Conservation (phyloP, 2,329 filamentous ascomycete species). For the Fusarium multiceps region DNA sequence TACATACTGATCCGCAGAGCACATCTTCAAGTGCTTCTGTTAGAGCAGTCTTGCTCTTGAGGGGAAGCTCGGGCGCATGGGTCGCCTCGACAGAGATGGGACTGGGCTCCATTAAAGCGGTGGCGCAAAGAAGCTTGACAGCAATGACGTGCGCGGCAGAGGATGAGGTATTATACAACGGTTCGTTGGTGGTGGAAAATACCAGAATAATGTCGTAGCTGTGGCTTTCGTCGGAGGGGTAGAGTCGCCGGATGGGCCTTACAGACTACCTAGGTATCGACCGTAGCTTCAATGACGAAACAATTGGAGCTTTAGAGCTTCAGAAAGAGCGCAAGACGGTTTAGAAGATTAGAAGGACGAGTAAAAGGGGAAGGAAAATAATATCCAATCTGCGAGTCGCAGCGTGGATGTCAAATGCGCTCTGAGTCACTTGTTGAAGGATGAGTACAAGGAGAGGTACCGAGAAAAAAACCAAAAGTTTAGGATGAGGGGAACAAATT, state of each 20-base stretch:
- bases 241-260: conserved; percentile 4
- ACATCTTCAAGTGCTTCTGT: conserved; percentile 86
- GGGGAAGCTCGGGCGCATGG: conserved; percentile 43
- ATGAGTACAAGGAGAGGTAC: neutral
- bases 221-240: conserved; percentile 8
- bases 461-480: neutral
- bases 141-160: neutral
- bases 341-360: neutral
- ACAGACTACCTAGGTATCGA: neutral
- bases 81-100: conserved; percentile 46
- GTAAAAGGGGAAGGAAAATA: neutral
- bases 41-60: conserved; percentile 55
- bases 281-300: neutral
- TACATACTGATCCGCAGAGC: conserved; percentile 82
- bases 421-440: conserved; percentile 8
- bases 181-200: neutral
- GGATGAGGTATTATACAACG: neutral
- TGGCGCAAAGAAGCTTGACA: neutral
- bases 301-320: neutral
- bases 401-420: neutral
- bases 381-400: neutral
- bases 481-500: conserved; percentile 3
- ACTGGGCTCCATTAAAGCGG: conserved; percentile 47
- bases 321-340: neutral
- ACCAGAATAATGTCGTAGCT: conserved; percentile 10